These are phyloP conservation scores for Rhinocladiella mackenziei DNA, from an alignment of 2,329 filamentous ascomycete genomes.

Conservation along the genomic window DNA sequence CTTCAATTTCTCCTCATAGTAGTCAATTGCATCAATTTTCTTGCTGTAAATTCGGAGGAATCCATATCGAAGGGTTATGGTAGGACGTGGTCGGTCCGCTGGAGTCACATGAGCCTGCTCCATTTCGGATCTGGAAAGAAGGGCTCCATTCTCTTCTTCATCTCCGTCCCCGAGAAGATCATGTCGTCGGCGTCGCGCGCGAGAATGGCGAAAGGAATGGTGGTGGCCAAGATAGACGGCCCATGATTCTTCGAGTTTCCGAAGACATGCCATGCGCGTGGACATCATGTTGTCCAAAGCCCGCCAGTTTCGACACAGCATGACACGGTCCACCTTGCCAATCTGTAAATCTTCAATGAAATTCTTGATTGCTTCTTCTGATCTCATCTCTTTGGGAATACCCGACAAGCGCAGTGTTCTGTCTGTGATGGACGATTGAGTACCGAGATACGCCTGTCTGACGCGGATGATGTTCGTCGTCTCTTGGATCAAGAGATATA, in stretches of 20 bases:
- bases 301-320: conserved; percentile 81
- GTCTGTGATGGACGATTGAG: conserved; percentile 92
- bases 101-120: conserved; percentile 42
- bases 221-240: conserved; percentile 62
- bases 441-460: conserved; percentile 85
- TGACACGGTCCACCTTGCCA: conserved; percentile 83
- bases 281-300: conserved; percentile 71
- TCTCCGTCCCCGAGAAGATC: conserved; percentile 46
- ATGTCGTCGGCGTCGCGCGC: conserved; percentile 34
- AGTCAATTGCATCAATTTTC: conserved; percentile 85
- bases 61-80: conserved; percentile 72
- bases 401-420: conserved; percentile 88
- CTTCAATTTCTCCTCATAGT: conserved; percentile 82
- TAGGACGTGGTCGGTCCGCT: conserved; percentile 56
- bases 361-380: conserved; percentile 76
- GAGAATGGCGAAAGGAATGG: conserved; percentile 50
- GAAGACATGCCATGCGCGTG: conserved; percentile 60
- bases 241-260: conserved; percentile 78
- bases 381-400: conserved; percentile 72
- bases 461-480: conserved; percentile 81
- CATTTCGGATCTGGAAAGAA: conserved; percentile 47
- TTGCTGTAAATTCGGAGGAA: conserved; percentile 66
- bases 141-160: conserved; percentile 57
- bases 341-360: conserved; percentile 85
- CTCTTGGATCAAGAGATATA: conserved; percentile 78